Evolutionary conservation across 768 basidiomycete species (phyloP).

Genomic region (Floccularia luteovirens): DNA sequence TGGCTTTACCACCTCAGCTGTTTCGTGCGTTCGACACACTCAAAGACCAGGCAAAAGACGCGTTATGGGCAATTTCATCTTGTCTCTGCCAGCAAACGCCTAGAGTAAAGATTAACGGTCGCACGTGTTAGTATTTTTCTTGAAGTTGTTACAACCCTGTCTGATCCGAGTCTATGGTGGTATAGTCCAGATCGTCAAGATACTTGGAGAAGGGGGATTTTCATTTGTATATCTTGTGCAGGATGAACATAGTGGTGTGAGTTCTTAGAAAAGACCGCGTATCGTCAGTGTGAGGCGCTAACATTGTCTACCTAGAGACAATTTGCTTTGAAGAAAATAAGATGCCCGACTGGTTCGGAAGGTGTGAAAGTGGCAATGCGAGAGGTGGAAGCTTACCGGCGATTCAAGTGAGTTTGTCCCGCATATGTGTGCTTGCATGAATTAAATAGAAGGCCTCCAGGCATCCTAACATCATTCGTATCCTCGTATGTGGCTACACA

Average conservation of each 20-base stretch:
- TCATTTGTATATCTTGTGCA: conserved; percentile 87
- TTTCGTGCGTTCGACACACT: conserved; percentile 44
- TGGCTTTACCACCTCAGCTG: conserved; percentile 30
- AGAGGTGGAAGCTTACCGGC: conserved; percentile 88
- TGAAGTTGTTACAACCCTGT: background rate
- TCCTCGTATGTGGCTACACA: conserved; percentile 47
- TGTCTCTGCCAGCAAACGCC: conserved; percentile 78
- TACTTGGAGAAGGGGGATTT: conserved; percentile 95
- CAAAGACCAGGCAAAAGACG: conserved; percentile 75
- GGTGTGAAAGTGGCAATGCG: conserved; percentile 86
- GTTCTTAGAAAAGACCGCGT: conserved; percentile 15
- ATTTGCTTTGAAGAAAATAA: conserved; percentile 96
- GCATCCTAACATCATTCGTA: conserved; percentile 95
- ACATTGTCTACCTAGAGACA: conserved; percentile 45
- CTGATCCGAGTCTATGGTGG: conserved; percentile 5
- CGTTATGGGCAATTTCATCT: conserved; percentile 72
- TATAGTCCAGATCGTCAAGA: conserved; percentile 83
- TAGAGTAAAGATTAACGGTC: conserved; percentile 91
- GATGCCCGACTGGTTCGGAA: conserved; percentile 84
- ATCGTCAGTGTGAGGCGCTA: background rate
- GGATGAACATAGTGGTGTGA: conserved; percentile 77
- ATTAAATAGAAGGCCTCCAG: conserved; percentile 26
- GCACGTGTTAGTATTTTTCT: conserved; percentile 59
- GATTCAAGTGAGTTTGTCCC: conserved; percentile 67
- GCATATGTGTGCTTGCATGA: background rate